phyloP scores from a whole-genome alignment of 2,329 filamentous ascomycete genomes.

The Fusarium nodosum region DNA sequence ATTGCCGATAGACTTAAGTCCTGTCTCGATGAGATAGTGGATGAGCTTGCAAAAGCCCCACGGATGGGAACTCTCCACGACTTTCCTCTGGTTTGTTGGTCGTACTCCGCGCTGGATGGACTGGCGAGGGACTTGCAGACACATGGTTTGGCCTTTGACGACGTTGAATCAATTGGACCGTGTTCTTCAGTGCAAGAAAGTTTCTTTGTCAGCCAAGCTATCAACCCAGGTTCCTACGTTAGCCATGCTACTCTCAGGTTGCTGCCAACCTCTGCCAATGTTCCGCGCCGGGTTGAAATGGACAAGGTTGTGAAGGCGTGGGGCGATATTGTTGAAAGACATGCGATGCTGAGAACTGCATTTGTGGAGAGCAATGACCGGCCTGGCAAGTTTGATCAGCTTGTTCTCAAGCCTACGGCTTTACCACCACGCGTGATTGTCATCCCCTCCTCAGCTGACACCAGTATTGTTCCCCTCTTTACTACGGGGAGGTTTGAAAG shows the following conservation, averaged over 20 bases:
- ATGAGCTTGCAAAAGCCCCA: conserved; percentile 12
- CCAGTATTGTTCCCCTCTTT: conserved; percentile 1
- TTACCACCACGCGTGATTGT: conserved; percentile 7
- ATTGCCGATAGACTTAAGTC: conserved; percentile 6
- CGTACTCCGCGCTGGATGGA: conserved; percentile 9
- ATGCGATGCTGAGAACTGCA: conserved; percentile 9
- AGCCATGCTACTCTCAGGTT: conserved; percentile 13
- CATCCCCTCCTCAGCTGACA: conserved; percentile 3
- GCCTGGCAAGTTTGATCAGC: conserved; percentile 11
- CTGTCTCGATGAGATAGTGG: conserved; percentile 6
- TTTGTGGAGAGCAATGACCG: conserved; percentile 7
- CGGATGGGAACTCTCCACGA: conserved; percentile 7
- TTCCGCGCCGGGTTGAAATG: background rate
- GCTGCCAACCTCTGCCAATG: conserved; percentile 1
- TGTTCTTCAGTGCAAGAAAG: conserved; percentile 11
- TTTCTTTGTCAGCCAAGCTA: conserved; percentile 5
- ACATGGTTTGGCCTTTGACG: conserved; percentile 1
- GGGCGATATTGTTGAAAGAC: conserved; percentile 2
- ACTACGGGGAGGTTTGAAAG: conserved; percentile 8
- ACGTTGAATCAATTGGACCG: conserved; percentile 10
- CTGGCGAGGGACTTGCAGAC: conserved; percentile 9
- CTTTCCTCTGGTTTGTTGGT: conserved; percentile 10
- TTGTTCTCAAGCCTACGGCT: conserved; percentile 11
- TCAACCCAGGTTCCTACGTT: conserved; percentile 7
- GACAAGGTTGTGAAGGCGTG: conserved; percentile 4